Conservation (phyloP, 2,329 filamentous ascomycete genomes). For the Aspergillus calidoustus region DNA sequence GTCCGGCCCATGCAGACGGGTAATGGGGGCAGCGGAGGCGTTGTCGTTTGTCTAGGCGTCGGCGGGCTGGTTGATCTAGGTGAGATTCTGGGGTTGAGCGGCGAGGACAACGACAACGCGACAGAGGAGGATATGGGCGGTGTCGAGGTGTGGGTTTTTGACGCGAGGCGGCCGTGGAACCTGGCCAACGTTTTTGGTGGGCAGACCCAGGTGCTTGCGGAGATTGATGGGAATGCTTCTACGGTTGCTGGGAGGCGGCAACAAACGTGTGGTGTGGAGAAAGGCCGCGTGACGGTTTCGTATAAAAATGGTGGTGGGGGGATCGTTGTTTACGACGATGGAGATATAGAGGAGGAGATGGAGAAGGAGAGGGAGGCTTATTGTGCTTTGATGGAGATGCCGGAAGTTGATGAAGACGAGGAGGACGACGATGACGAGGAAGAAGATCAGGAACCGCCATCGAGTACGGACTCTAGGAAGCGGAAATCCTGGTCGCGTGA, state of each 20-base stretch:
- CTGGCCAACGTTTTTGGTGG: constrained; percentile 88
- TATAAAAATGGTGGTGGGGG: constrained; percentile 79
- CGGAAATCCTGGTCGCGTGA: constrained; percentile 78
- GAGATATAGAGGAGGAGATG: constrained; percentile 87
- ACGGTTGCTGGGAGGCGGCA: constrained; percentile 34
- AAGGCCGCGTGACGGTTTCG: constrained; percentile 70
- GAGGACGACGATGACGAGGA: constrained; percentile 67
- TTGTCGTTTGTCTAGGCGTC: constrained; percentile 90
- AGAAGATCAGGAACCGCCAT: constrained; percentile 53
- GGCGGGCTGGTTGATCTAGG: constrained; percentile 90
- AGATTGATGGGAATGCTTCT: constrained; percentile 41
- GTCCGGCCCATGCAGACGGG: constrained; percentile 85
- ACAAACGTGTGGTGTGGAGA: constrained; percentile 68
- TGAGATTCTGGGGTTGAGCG: constrained; percentile 76
- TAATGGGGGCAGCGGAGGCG: constrained; percentile 80
- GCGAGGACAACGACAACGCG: constrained; percentile 57
- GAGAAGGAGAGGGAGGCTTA: constrained; percentile 78
- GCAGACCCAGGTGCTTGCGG: constrained; percentile 55
- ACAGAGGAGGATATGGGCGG: constrained; percentile 66
- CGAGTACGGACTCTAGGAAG: constrained; percentile 60
- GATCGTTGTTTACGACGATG: constrained; percentile 93
- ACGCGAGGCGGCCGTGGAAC: constrained; percentile 93
- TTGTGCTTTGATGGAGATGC: constrained; percentile 85
- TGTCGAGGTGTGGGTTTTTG: constrained; percentile 95
- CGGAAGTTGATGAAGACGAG: constrained; percentile 78